Percentiles rank a stretch among this genome's conserved stretches.
Evolutionary conservation across 257 asterid genomes (phyloP).

Genomic region (Penstemon barbatus): DNA sequence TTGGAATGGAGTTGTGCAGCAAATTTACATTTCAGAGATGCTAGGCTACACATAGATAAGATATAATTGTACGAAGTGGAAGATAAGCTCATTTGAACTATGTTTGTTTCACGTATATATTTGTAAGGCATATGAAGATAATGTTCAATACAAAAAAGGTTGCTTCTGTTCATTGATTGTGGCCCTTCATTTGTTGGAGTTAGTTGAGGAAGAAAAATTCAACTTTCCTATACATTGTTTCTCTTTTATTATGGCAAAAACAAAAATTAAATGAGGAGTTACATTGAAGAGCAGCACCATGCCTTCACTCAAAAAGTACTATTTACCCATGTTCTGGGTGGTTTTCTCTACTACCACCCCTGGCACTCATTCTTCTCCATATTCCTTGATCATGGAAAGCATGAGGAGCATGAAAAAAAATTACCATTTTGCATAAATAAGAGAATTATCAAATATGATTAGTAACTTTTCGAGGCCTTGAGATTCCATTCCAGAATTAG

Average conservation of each 20-base stretch:
- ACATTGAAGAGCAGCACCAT: conserved; percentile 10
- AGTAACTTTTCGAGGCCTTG: neutral
- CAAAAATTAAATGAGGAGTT: neutral
- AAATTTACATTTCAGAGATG: neutral
- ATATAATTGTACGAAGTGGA: neutral
- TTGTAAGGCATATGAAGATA: neutral
- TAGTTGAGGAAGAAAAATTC: neutral
- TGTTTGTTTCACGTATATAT: neutral
- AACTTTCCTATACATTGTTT: neutral
- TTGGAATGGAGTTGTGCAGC: neutral
- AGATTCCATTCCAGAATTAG: neutral
- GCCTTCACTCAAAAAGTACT: conserved; percentile 3
- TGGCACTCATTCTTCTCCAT: neutral
- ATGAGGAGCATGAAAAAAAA: neutral
- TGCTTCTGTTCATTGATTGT: conserved; percentile 1
- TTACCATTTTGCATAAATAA: neutral
- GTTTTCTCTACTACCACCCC: neutral
- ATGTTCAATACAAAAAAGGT: neutral
- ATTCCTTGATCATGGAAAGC: neutral
- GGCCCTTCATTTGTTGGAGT: neutral
- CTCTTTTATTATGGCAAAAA: neutral
- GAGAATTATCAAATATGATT: neutral
- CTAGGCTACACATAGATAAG: neutral
- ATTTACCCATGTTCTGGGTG: neutral
- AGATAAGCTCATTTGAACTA: neutral